These are phyloP conservation scores for Thelephora ganbajun DNA, from an alignment of 768 basidiomycete genomes.

Conservation along the genomic window DNA sequence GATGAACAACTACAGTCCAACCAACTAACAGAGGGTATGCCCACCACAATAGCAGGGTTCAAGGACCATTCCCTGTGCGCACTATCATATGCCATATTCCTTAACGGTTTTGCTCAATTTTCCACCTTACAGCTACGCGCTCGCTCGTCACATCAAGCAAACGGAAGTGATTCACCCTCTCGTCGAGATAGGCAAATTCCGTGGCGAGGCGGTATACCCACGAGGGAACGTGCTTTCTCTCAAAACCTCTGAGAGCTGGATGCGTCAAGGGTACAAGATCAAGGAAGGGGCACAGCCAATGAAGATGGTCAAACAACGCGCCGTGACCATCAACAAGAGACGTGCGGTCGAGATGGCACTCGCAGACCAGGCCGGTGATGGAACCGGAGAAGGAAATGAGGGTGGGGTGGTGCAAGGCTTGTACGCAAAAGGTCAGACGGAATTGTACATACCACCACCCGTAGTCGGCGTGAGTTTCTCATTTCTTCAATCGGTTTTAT, in stretches of 20 bases:
- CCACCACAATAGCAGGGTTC: slow-evolving; percentile 79
- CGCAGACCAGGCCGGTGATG: slow-evolving; percentile 23
- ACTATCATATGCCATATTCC: slow-evolving; percentile 1
- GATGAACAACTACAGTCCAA: slow-evolving; percentile 73
- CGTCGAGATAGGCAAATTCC: slow-evolving; percentile 80
- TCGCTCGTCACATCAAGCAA: slow-evolving; percentile 76
- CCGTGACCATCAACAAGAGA: slow-evolving; percentile 64
- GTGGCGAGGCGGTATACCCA: slow-evolving; percentile 85
- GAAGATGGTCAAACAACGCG: slow-evolving; percentile 79
- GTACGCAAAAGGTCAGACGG: slow-evolving; percentile 78
- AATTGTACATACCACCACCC: slow-evolving; percentile 63
- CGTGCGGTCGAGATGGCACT: slow-evolving; percentile 55
- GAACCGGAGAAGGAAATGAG: slow-evolving; percentile 18
- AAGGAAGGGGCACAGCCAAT: slow-evolving; percentile 68
- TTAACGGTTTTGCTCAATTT: neutral
- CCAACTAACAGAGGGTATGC: slow-evolving; percentile 86
- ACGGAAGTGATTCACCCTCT: slow-evolving; percentile 76
- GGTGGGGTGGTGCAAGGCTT: slow-evolving; percentile 73
- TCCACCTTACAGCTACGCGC: slow-evolving; percentile 50
- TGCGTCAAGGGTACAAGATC: slow-evolving; percentile 71
- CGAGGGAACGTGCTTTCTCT: slow-evolving; percentile 73
- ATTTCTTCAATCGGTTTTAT: slow-evolving; percentile 3
- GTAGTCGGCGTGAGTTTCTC: slow-evolving; percentile 58
- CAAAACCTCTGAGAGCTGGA: slow-evolving; percentile 91
- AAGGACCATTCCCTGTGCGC: slow-evolving; percentile 87